Base-by-base conservation (phyloP, 2,329 filamentous ascomycete species). In the Pestalotiopsis sp. region DNA sequence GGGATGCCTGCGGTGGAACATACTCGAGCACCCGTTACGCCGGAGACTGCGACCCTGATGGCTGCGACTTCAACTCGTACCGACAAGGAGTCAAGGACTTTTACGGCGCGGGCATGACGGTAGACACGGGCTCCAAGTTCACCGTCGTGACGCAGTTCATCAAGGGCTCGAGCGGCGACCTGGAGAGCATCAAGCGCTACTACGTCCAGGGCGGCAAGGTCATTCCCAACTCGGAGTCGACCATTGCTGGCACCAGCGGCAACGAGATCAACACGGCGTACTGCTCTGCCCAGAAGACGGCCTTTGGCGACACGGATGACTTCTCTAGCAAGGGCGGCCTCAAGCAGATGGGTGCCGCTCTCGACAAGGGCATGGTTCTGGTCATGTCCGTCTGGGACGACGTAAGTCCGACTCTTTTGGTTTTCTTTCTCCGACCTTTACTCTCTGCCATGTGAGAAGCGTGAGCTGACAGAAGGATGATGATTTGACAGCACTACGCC, bases 21-120 rank as follows among this genome's bases (percentile, higher is more conserved):
- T 84, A 81, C 70, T 79, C 78, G 9, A 71, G 74, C 64, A 78
- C 82, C 71, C 86, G 87, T 70, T 89, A 89, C 75, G 78, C 75
- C 26, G 87, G 88, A 67, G 78, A 84, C 66, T 91, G 88, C 78
- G 88, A 91, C 76, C 85, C 86, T 69, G 86, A 89, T 71, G 88
- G 88, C 64, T 91, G 88, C 72, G 88, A 90, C 75, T 89, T 87
- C 83, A 89, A 89, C 82, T 80, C 84, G 39, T 90, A 85, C 84
- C 87, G 88, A 74, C 84, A 88, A 81, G 88, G 88, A 66, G 82
- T 85, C 75, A 79, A 79, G 57, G 79, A 81, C 76, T 91, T 89
- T 81, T 90, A 86, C 79, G 88, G 88, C 61, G 78, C 82, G 0
- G 85, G 84, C 68, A 80, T 80, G 74, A 87, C 80, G 26, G 81